These are phyloP conservation scores for Leccinum broughii DNA, from an alignment of 768 basidiomycete species.

Conservation along the genomic window DNA sequence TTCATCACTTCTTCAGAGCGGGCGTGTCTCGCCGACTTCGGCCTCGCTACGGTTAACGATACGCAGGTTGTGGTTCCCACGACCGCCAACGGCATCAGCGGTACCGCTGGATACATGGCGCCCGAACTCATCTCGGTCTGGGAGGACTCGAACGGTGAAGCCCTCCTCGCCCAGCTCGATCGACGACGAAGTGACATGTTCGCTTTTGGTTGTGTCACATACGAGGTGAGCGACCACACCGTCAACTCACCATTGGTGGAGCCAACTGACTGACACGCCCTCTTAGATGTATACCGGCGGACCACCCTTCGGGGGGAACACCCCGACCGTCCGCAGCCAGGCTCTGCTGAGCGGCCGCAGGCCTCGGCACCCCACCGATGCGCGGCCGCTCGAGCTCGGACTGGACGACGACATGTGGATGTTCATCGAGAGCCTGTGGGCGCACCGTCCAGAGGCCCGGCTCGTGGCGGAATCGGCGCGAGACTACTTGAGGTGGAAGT, in stretches of 20 bases:
- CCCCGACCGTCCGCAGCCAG: constrained; percentile 19
- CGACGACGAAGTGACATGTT: constrained; percentile 37
- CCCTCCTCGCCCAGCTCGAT: constrained; percentile 18
- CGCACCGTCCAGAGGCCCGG: constrained; percentile 26
- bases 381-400: constrained; percentile 16
- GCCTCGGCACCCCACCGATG: constrained; percentile 21
- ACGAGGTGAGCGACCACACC: constrained; percentile 28
- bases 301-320: constrained; percentile 26
- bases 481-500: constrained; percentile 24
- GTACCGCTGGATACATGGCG: constrained; percentile 30
- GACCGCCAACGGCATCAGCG: constrained; percentile 15
- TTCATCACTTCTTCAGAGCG: constrained; percentile 25
- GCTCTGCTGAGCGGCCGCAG: constrained; percentile 14
- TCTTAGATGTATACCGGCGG: constrained; percentile 30
- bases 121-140: constrained; percentile 25
- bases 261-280: neutral
- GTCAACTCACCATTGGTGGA: neutral
- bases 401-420: constrained; percentile 34
- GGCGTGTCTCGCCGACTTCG: constrained; percentile 37
- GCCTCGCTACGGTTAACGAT: constrained; percentile 25
- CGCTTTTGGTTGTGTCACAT: constrained; percentile 35
- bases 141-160: constrained; percentile 11
- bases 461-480: constrained; percentile 26
- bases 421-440: constrained; percentile 32
- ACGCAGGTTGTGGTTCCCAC: constrained; percentile 15